Conservation (phyloP, 225 moss, liverwort and hornwort species). For the Anthoceros angustus region DNA sequence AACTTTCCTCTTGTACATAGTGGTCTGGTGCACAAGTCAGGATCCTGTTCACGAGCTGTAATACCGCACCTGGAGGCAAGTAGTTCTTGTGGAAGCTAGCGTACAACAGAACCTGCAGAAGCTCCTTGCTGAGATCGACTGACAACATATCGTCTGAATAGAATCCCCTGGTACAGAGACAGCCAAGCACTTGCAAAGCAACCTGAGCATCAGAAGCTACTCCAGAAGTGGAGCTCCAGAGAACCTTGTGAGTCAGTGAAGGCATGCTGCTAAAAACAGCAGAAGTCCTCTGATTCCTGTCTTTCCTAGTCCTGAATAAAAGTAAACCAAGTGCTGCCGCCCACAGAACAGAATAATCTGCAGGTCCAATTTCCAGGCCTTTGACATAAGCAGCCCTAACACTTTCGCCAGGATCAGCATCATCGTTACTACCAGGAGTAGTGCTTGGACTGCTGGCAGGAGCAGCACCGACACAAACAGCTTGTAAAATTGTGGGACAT, state of each 20-base stretch:
- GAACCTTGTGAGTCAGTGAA: background rate
- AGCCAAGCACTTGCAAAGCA: conserved; percentile 49
- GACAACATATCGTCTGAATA: conserved; percentile 83
- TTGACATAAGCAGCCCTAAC: conserved; percentile 11
- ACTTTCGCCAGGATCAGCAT: conserved; percentile 19
- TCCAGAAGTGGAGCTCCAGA: background rate
- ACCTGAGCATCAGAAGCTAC: conserved; percentile 11
- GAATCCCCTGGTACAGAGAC: conserved; percentile 63
- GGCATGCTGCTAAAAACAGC: conserved; percentile 3
- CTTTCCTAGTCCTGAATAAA: background rate
- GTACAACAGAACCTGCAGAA: conserved; percentile 39
- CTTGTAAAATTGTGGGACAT: conserved; percentile 86
- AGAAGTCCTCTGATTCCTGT: background rate
- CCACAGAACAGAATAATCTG: conserved; percentile 25
- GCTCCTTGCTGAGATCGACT: conserved; percentile 66
- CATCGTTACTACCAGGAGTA: conserved; percentile 2
- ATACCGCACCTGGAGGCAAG: conserved; percentile 13
- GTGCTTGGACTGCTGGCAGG: conserved; percentile 23
- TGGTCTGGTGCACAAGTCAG: background rate
- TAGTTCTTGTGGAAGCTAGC: conserved; percentile 8
- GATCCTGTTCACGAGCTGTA: conserved; percentile 21
- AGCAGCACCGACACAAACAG: conserved; percentile 59
- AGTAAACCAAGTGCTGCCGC: background rate
- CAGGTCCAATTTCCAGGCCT: conserved; percentile 36
- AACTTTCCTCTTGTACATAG: background rate